Evolutionary conservation across 495 filamentous ascomycete genomes (phyloP).

Genomic region (Poronia punctata): DNA sequence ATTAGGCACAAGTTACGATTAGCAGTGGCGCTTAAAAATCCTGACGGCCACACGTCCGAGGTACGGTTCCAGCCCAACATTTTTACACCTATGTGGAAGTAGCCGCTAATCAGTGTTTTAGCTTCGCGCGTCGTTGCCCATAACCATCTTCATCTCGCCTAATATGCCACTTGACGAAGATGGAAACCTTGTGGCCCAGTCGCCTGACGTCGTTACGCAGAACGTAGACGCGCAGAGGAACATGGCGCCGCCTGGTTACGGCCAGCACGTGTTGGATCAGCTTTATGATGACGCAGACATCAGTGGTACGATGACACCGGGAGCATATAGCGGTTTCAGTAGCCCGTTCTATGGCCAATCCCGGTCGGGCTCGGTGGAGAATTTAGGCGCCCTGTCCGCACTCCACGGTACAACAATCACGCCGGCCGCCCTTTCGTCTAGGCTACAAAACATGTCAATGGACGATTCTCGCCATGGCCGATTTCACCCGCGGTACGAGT

Average conservation of each 20-base stretch:
- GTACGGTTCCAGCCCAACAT: constrained; percentile 37
- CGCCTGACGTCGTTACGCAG: constrained; percentile 33
- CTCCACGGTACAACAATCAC: constrained; percentile 45
- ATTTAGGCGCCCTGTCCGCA: constrained; percentile 50
- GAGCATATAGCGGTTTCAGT: constrained; percentile 57
- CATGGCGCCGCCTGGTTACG: constrained; percentile 80
- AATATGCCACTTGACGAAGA: constrained; percentile 77
- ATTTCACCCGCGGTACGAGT: constrained; percentile 19
- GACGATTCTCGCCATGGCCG: constrained; percentile 28
- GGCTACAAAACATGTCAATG: constrained; percentile 53
- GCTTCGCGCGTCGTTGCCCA: constrained; percentile 77
- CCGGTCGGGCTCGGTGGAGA: constrained; percentile 69
- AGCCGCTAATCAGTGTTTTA: constrained; percentile 23
- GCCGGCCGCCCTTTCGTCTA: constrained; percentile 54
- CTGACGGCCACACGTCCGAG: constrained; percentile 89
- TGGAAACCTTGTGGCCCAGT: constrained; percentile 57
- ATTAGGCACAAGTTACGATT: constrained; percentile 81
- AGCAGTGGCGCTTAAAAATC: constrained; percentile 81
- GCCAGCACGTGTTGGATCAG: constrained; percentile 78
- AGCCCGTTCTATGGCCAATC: constrained; percentile 74
- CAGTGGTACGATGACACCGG: constrained; percentile 69
- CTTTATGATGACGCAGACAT: constrained; percentile 79
- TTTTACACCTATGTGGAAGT: neutral
- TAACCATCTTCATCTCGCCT: constrained; percentile 90
- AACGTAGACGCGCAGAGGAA: constrained; percentile 26